Base-by-base conservation (phyloP, 176 grass and related monocot species). In the Olyra latifolia region DNA sequence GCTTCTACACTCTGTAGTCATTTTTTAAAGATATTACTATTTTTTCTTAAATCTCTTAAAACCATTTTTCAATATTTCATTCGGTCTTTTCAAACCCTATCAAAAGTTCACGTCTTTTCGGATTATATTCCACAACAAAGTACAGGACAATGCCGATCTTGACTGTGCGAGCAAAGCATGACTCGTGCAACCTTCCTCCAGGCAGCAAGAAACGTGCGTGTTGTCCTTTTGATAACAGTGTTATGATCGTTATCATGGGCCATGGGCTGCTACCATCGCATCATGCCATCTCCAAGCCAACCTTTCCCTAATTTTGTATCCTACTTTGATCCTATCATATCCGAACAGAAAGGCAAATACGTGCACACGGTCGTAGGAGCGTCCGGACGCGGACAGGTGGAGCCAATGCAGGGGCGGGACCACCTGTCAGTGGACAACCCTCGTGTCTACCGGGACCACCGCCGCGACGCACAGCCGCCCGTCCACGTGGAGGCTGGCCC, bases 161-260 rank as follows among this genome's bases (percentile, higher is more conserved):
- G n/a, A n/a, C n/a, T n/a, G n/a, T n/a, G n/a, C n/a, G n/a, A n/a
- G n/a, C n/a, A n/a, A 53, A 10, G 71, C 48, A 72, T 72, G 49
- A 54, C 5, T 73, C 71, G 13, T 29, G 3, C 50, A 17, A 3
- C 46, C 29, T 6, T 24, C 50, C 8, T n/a, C 17, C 16, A 24
- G 13, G 71, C 55, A 42, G 73, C 73, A 76, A 45, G 73, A 76
- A 76, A 45, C 6, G 39, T 45, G 73, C 73, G 4, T 76, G 42
- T n/a, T n/a, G n/a, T n/a, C n/a, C n/a, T n/a, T n/a, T n/a, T n/a
- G n/a, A n/a, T n/a, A n/a, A n/a, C n/a, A n/a, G n/a, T n/a, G n/a
- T n/a, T n/a, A n/a, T n/a, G n/a, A n/a, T n/a, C n/a, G n/a, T n/a
- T n/a, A n/a, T 47, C 40, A 0, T 8, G 16, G 16, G 23, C 67